Evolutionary conservation across 2,329 filamentous ascomycete genomes (phyloP), one percentile per base, ranked within the genome.

Genomic region (Hymenoscyphus fructigenus): DNA sequence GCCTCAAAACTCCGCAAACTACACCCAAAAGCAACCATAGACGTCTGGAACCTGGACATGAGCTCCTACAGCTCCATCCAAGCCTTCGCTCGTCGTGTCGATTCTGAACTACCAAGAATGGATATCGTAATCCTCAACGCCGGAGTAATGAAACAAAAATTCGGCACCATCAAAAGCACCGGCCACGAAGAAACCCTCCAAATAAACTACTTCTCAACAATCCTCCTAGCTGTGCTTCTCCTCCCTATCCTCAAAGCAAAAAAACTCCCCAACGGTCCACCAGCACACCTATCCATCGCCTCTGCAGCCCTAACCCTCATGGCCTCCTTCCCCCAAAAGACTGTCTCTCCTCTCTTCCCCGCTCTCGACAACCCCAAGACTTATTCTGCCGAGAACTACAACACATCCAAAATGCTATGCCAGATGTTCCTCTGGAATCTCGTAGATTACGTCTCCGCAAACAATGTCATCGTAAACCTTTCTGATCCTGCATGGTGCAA

Each of bases 1-100:
- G 78, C 76, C 1, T 53, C 66, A 0, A 65, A 67, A 26, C 72
- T 82, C 4, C 74, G 73, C 5, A 60, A 64, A 20, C 59, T 71
- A 50, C 73, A 75, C 57, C 76, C 76, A 1, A 65, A 66, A 0
- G 78, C 79, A 2, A 75, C 59, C 0, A 77, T 85, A 17, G 75
- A 83, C 12, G 81, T 85, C 6, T 85, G 80, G 81, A 9, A 71
- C 1, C 69, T 85, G 23, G 82, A 85, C 50, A 80, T 84, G 78
- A 62, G 64, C 2, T 79, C 76, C 0, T 83, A 84, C 60, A 73
- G 76, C 1, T 83, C 81, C 2, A 73, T 85, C 0, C 74, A 76
- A 47, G 70, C 67, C 0, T 85, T 85, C 64, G 77, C 75, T 0
- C 62, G 62, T 0, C 74, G 76, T 1, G 75, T 75, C 17, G 68